Evolutionary conservation across 2,329 filamentous ascomycete genomes (phyloP), one percentile per base, ranked within the genome.

Genomic region (Mycosphaerelloides madeirae): DNA sequence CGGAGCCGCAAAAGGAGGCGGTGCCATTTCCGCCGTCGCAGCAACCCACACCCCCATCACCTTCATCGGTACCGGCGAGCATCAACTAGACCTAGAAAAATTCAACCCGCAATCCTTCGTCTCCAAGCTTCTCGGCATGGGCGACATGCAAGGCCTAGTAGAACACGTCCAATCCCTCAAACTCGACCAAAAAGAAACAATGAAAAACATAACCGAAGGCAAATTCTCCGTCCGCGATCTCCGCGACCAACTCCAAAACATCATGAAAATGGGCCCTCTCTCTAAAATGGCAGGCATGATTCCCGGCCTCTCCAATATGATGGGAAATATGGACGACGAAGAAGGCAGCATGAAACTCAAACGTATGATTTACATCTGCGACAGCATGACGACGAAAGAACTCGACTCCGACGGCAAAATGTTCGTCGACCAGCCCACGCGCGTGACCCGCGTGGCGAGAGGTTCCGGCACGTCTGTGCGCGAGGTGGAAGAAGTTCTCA

Each of bases 201-300:
- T 98, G 77, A 98, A 98, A 74, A 91, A 98, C 71, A 94, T 98
- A 55, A 85, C 88, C 6, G 91, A 96, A 62, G 93, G 93, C 44
- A 90, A 96, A 52, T 98, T 97, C 68, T 95, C 93, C 0, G 79
- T 98, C 28, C 85, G 93, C 43, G 93, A 98, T 65, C 77, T 98
- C 55, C 82, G 93, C 15, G 93, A 98, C 65, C 94, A 98, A 64
- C 81, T 98, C 11, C 85, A 85, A 46, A 97, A 97, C 61, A 96
- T 98, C 62, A 96, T 97, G 89, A 98, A 98, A 73, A 97, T 98
- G 93, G 93, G 93, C 0, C 93, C 93, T 0, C 72, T 98, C 1
- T 94, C 87, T 14, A 97, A 98, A 66, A 94, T 98, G 80, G 94
- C 91, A 0, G 89, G 90, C 59, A 98, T 98, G 93, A 97, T 98